Evolutionary conservation across 2,329 filamentous ascomycete species (phyloP), one percentile per base, ranked within the genome.

Genomic region (Curvularia eragrostidis): DNA sequence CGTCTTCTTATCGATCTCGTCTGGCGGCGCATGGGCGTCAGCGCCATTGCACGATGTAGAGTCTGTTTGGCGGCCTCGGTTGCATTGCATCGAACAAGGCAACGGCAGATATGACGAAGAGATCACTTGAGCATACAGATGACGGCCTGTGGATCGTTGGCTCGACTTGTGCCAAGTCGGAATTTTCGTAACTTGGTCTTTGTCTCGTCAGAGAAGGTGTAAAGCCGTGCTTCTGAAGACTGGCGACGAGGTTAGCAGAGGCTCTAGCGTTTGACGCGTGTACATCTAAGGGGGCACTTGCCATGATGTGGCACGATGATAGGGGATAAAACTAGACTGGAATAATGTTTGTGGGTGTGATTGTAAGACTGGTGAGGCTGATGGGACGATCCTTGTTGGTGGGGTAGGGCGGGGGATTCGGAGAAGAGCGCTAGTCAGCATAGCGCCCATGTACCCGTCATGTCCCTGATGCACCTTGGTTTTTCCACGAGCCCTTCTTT

Each of bases 121-220:
- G 58, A 26, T 54, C 47, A 26, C 24, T 50, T 42, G 48, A 28
- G 56, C 89, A 79, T 90, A 98, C 95, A 98, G 68, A 99, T 96
- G 62, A 96, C 88, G 60, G 93, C 95, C 81, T 97, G 92, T 0
- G 93, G 90, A 46, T 89, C 88, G 75, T 89, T 94, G 51, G 92
- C 88, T 65, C 95, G 84, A 32, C 93, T 97, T 2, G 95, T 98
- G 24, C 89, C 87, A 26, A 99, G 85, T 49, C 95, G 91, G 81
- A 99, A 99, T 80, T 97, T 98, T 78, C 91, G 90, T 65, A 99
- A 86, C 73, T 93, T 89, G 65, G 93, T 88, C 79, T 90, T 95
- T 44, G 92, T 97, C 80, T 95, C 91, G 64, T 88, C 86, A 30
- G 93, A 96, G 85, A 98, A 96, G 58, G 91, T 91, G 81, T 97